A percentile compares a stretch with the other conserved stretches of the same genome.
Conservation (phyloP, 2,329 filamentous ascomycete genomes). For the Aspergillus versicolor region DNA sequence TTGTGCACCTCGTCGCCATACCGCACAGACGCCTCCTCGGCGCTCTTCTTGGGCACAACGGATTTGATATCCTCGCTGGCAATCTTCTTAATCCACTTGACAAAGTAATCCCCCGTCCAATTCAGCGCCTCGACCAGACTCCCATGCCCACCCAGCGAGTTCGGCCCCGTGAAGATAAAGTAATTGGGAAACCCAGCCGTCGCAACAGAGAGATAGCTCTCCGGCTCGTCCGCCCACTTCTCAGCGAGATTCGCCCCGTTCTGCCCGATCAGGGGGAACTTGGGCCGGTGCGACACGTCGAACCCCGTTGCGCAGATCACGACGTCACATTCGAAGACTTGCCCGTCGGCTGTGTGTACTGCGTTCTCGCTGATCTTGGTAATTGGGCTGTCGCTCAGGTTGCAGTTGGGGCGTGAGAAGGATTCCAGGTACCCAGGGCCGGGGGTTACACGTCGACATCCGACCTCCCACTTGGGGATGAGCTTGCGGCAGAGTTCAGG, state of each 20-base stretch:
- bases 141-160: constrained; percentile 30
- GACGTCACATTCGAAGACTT: constrained; percentile 22
- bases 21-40: constrained; percentile 49
- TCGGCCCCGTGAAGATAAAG: constrained; percentile 33
- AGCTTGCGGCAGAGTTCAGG: constrained; percentile 23
- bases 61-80: constrained; percentile 30
- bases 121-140: constrained; percentile 23
- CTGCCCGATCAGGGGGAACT: constrained; percentile 34
- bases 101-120: constrained; percentile 30
- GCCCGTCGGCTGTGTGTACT: constrained; percentile 19
- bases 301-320: constrained; percentile 43
- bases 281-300: constrained; percentile 37
- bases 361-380: constrained; percentile 17
- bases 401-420: constrained; percentile 20
- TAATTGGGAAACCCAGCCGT: constrained; percentile 30
- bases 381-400: constrained; percentile 17
- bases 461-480: constrained; percentile 26
- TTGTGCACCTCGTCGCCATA: constrained; percentile 52
- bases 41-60: constrained; percentile 41
- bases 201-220: constrained; percentile 27
- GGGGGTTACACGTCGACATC: constrained; percentile 23
- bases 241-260: constrained; percentile 23
- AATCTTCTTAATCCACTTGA: constrained; percentile 34
- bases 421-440: constrained; percentile 28
- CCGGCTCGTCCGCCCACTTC: constrained; percentile 25